Evolutionary conservation across 495 filamentous ascomycete species (phyloP), one percentile per base, ranked within the genome.

Genomic region (Talaromyces wortmannii): DNA sequence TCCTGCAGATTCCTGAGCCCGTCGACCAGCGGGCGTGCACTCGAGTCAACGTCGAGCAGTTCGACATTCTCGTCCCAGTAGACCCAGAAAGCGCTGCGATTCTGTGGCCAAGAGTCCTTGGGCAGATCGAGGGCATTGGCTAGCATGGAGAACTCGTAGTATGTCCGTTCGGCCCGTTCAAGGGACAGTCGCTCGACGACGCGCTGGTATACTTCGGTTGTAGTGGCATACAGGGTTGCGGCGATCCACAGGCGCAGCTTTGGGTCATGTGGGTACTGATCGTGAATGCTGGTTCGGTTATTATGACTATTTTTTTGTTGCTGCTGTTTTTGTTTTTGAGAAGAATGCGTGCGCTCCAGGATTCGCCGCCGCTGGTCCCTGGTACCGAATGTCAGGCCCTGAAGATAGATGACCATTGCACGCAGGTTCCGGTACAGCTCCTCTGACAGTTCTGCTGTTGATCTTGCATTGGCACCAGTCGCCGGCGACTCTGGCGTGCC

Each of bases 121-220:
- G 71, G 62, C 6, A 71, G 48, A 12, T 60, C 63, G 13, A 75
- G 59, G 23, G 58, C 60, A 36, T 59, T 58, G 50, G 71, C 55
- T 13, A 75, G 48, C n/a, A 66, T 40, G 6, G 65, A 53, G 55
- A 69, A 75, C 59, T 75, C 72, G 43, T 46, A 45, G 50, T 73
- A 75, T 7, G 60, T 68, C 6, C 56, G 61, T 48, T 75, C 65
- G n/a, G 72, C 71, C 11, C 63, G 71, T 36, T 64, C 54, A 40
- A 67, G 67, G 59, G 66, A 65, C 31, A 74, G 64, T 13, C 62
- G 60, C 7, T 70, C 69, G 48, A 74, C 72, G 52, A 73, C 63
- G 23, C 72, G 71, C 59, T 75, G 71, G 60, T 74, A 75, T 58
- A 73, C 65, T 43, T 74, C 72, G 2, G 72, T 74, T 13, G 69